phyloP scores from a whole-genome alignment of 768 basidiomycete species.

The Lactifluus echinatus region DNA sequence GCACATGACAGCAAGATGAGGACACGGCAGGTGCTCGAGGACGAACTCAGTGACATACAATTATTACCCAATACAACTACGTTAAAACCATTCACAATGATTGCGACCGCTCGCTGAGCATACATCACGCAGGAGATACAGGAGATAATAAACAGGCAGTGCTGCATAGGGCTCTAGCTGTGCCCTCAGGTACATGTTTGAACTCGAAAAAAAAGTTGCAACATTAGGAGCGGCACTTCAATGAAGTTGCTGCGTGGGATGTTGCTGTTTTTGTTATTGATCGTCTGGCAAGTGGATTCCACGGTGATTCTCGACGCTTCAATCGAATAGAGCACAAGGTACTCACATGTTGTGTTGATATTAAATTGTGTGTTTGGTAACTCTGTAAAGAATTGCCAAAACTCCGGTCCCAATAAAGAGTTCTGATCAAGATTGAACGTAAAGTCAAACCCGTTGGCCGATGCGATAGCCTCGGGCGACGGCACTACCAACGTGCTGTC shows the following conservation, averaged over 20 bases:
- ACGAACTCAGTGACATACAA: too few relatives aligned
- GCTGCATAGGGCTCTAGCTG: too few relatives aligned
- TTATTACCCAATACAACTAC: too few relatives aligned
- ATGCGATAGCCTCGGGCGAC: background rate
- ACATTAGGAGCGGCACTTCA: too few relatives aligned
- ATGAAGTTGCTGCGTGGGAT: background rate
- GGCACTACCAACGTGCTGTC: conserved; percentile 3
- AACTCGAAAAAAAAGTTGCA: too few relatives aligned
- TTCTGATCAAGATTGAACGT: conserved; percentile 11
- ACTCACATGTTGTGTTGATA: conserved; percentile 3
- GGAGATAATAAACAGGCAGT: too few relatives aligned
- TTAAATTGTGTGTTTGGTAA: background rate
- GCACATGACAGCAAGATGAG: too few relatives aligned
- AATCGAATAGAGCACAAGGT: background rate
- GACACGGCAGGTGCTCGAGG: too few relatives aligned
- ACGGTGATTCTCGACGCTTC: background rate
- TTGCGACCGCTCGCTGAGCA: too few relatives aligned
- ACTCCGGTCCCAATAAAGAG: conserved; percentile 5
- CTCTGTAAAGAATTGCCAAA: conserved; percentile 15
- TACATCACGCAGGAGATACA: too few relatives aligned
- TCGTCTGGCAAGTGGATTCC: background rate
- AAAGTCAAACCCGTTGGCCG: conserved; percentile 1
- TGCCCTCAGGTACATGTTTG: too few relatives aligned
- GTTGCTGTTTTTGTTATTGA: background rate
- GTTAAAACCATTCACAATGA: too few relatives aligned